Base-by-base conservation (phyloP, 495 filamentous ascomycete genomes). In the Lophium mytilinum region DNA sequence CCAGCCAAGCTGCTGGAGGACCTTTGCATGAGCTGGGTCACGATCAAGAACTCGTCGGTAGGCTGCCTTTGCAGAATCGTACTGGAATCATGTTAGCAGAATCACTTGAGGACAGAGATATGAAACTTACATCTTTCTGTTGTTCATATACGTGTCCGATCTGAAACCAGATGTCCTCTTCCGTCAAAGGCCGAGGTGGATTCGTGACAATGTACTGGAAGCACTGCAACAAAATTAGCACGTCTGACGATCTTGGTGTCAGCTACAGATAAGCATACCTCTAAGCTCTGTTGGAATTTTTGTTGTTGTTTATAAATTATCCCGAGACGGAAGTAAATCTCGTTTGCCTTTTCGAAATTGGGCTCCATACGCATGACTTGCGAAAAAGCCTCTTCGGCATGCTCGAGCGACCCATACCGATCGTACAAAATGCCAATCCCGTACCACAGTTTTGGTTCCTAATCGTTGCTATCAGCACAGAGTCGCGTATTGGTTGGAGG, bases 81-180 rank as follows among this genome's bases (percentile, higher is more conserved):
- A 97, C 93, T 98, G 66, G 51, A 63, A 54, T 42, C 24, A 54
- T 55, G 56, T 66, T 41, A 66, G 69, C 34, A 66, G 18, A 50
- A 37, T 37, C 45, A 19, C 35, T 21, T 34, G 37, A 43, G 15
- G n/a, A 47, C 12, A 48, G 8, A 14, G 6, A n/a, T 41, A 1
- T 24, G 40, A 37, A 11, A 81, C 93, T 72, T 77, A 96, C 93
- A 64, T 98, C 93, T 78, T 97, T 97, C 69, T 96, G 92, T 64
- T 97, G 94, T 64, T 99, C 93, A 68, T 99, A 89, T 47, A 99
- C 93, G 71, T 99, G 93, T 21, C 93, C 93, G 63, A 99, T 97
- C 70, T 99, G 93, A 73, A 99, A 99, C 92, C 92, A 97, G 57
- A 99, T 99, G 66, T 99, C 93, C 69, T 96, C 93, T 68, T 97